These are phyloP conservation scores for Camelina laxa DNA, from an alignment of 345 rosid genomes.

Conservation along the genomic window DNA sequence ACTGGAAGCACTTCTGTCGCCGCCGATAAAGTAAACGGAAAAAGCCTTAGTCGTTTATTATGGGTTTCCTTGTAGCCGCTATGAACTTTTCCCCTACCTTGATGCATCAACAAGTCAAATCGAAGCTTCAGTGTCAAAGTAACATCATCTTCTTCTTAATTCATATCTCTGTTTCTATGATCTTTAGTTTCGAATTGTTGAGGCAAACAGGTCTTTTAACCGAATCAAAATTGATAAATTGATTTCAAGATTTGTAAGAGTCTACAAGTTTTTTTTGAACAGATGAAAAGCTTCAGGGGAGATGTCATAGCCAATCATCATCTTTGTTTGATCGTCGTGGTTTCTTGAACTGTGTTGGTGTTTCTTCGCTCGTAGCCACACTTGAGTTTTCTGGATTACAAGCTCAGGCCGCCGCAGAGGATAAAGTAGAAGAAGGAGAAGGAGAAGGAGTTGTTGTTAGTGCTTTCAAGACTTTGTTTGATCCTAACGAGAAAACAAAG, in stretches of 20 bases:
- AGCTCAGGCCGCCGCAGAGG: constrained; percentile 36
- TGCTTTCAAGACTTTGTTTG: constrained; percentile 68
- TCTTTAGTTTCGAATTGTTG: background rate
- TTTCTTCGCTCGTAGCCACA: constrained; percentile 23
- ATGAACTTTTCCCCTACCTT: constrained; percentile 29
- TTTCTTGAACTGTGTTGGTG: constrained; percentile 34
- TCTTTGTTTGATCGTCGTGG: constrained; percentile 40
- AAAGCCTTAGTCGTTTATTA: background rate
- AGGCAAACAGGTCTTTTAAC: background rate
- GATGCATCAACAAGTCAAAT: constrained; percentile 22
- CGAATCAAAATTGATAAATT: background rate
- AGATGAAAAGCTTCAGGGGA: constrained; percentile 42
- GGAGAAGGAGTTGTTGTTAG: constrained; percentile 60
- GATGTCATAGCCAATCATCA: constrained; percentile 4
- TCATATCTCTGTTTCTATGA: constrained; percentile 10
- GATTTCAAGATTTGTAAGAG: background rate
- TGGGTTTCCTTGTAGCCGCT: constrained; percentile 38
- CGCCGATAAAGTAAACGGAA: background rate
- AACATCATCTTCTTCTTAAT: background rate
- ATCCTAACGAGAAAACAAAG: constrained; percentile 79
- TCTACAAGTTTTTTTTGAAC: background rate
- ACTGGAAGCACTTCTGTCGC: background rate
- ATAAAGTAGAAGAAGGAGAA: constrained; percentile 45
- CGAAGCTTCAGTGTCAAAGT: constrained; percentile 25
- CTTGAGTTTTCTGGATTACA: constrained; percentile 22